Evolutionary conservation across 1,139 yeast species (phyloP), one percentile per base, ranked within the genome.

Genomic region (Candida tetrigidarum): DNA sequence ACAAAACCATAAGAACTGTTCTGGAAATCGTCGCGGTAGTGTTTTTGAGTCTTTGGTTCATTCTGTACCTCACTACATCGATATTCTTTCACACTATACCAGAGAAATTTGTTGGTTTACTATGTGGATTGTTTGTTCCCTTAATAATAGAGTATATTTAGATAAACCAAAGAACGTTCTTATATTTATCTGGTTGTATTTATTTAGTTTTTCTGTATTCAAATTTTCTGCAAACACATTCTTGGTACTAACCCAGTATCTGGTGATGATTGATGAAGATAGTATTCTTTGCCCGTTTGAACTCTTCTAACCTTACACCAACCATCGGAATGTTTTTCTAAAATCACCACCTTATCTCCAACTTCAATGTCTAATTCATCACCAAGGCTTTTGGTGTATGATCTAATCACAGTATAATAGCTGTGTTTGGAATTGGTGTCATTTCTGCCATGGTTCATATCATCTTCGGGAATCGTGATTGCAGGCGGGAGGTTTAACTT

Each of bases 71-170:
- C 6, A 64, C 83, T 5, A 85, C 92, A 0, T 71, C 86, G 3
- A 53, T 80, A 1, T 84, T 83, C 53, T 85, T 80, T 58, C 92
- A 85, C 57, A 82, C 89, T 0, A 42, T 76, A 1, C 32, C 63
- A 2, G 92, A 85, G 56, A 81, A 83, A 50, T 40, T 79, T 1
- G 58, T 74, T 2, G 91, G 90, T 0, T 56, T 81, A 10, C 9
- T 61, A 0, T 61, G 77, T 49, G 88, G 85, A 0, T 57, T 75
- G 44, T 39, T 63, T 0, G 62, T 77, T 2, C 80, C 83, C 0
- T 44, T 60, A 2, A 6, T 54, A 3, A 30, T 48, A 42, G 40
- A 44, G n/a, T 43, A 28, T 22, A 38, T 50, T 22, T 32, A 41
- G 19, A 34, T 32, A 32, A n/a, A n/a, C n/a, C n/a, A n/a, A n/a